These are phyloP conservation scores for Beauveria caledonica DNA, from an alignment of 2,329 filamentous ascomycete genomes.

Conservation along the genomic window DNA sequence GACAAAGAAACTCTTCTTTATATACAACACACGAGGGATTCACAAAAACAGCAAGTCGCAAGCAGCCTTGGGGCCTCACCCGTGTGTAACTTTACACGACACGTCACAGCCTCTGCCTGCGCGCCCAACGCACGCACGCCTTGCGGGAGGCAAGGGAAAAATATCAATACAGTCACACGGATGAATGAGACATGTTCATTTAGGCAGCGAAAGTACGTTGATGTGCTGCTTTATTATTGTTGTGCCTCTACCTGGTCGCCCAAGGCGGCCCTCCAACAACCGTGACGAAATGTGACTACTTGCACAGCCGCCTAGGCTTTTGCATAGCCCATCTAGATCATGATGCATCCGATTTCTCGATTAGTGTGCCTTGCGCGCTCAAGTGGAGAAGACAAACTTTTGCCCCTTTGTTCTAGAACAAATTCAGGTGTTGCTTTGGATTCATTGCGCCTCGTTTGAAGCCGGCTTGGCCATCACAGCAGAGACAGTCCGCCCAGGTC, in stretches of 20 bases:
- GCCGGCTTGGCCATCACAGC: not conserved
- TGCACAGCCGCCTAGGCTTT: too few species aligned
- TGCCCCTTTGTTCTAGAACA: not conserved
- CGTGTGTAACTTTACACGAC: not conserved
- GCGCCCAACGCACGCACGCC: not conserved
- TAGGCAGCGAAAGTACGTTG: not conserved
- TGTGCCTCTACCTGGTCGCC: too few species aligned
- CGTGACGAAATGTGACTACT: too few species aligned
- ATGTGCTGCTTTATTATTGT: too few species aligned
- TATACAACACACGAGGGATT: not conserved
- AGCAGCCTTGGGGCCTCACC: not conserved
- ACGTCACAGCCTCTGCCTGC: not conserved
- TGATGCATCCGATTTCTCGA: too few species aligned
- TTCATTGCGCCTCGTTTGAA: not conserved
- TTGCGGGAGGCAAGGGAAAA: too few species aligned
- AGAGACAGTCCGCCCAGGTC: not conserved
- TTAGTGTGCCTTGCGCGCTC: not conserved
- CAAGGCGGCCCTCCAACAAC: too few species aligned
- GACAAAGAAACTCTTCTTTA: not conserved
- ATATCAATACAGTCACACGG: not conserved
- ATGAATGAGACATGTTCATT: too few species aligned
- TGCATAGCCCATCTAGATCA: too few species aligned
- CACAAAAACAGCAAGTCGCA: not conserved
- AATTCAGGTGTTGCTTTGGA: not conserved
- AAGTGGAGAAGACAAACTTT: not conserved